Base-by-base conservation (phyloP, 306 rosid species). In the Lathyrus tuberosus region DNA sequence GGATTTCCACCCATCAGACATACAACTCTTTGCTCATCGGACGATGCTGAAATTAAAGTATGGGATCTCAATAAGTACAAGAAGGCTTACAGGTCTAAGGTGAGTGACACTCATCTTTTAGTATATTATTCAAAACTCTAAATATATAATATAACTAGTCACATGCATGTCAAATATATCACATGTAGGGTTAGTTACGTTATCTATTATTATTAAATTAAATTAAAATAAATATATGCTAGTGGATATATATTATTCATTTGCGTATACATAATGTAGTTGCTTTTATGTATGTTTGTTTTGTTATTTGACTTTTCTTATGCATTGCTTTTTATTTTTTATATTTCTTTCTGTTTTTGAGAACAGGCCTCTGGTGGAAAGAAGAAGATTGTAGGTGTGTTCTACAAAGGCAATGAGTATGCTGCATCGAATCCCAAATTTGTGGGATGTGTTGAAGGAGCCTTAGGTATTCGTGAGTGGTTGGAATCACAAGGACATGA, bases 321-420 rank as follows among this genome's bases (percentile, higher is more conserved):
- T 62, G 54, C 46, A 66, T 41, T 30, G 2, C 3, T 6, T 4
- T 66, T 20, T 28, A 24, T n/a, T 31, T 2, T 15, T 10, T 16
- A 6, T 59, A 0, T 18, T 17, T 20, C 22, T 20, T 20, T 1
- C 22, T 20, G 22, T 20, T 20, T 20, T 63, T 42, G 53, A 12
- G 14, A 64, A 64, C 20, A 64, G 69, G 69, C 69, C 38, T 42
- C 20, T 14, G 14, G 53, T n/a, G 96, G 82, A 61, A 84, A 75
- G 80, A 93, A 93, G 83, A 94, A 94, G 88, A 94, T 94, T 12
- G 98, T 94, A 3, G 98, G 97, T 31, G 97, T 94, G 46, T 90
- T 94, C 80, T 94, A 94, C 88, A 94, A 84, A 81, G 98, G 90
- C 24, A 84, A 84, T 33, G 96, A 94, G 54, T 94, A 84, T 62